Percentiles rank a stretch among this genome's conserved stretches.
Evolutionary conservation across 257 asterid genomes (phyloP).

Genomic region (Euphrasia confusa): DNA sequence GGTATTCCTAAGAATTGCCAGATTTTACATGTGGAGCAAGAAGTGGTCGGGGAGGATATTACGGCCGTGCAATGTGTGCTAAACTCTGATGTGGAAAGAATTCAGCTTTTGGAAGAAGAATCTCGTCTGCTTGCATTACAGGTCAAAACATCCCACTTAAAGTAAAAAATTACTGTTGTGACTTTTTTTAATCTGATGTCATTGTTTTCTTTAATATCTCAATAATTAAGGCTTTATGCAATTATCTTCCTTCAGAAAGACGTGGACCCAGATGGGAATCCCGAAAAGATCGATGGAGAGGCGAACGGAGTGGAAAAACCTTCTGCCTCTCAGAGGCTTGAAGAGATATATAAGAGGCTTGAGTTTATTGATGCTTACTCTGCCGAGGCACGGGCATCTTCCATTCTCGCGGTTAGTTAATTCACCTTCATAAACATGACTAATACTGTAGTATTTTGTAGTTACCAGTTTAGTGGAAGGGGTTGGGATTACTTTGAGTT

Average conservation of each 20-base stretch:
- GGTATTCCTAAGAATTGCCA: constrained; percentile 96
- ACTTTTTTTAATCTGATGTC: constrained; percentile 24
- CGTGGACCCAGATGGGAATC: constrained; percentile 48
- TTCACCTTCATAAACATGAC: constrained; percentile 17
- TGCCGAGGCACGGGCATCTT: constrained; percentile 98
- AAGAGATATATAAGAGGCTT: constrained; percentile 87
- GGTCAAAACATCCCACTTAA: constrained; percentile 44
- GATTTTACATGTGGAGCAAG: constrained; percentile 97
- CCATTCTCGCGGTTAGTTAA: constrained; percentile 92
- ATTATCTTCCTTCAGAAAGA: constrained; percentile 46
- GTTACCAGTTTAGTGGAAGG: constrained; percentile 1
- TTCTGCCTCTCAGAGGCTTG: constrained; percentile 60
- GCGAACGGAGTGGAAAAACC: constrained; percentile 47
- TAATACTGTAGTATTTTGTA: constrained; percentile 6
- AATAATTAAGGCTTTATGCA: constrained; percentile 14
- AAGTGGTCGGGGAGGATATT: constrained; percentile 85
- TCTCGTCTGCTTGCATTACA: constrained; percentile 63
- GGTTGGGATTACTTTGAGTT: neutral
- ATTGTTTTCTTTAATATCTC: constrained; percentile 19
- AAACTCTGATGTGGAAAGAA: constrained; percentile 80
- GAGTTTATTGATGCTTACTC: constrained; percentile 91
- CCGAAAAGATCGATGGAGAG: constrained; percentile 44
- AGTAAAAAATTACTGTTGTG: constrained; percentile 20
- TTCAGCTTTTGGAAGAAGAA: constrained; percentile 84
- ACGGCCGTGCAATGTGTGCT: constrained; percentile 88